These are phyloP conservation scores for Zygosaccharomyces siamensis DNA, from an alignment of 805 yeast species.

Conservation along the genomic window DNA sequence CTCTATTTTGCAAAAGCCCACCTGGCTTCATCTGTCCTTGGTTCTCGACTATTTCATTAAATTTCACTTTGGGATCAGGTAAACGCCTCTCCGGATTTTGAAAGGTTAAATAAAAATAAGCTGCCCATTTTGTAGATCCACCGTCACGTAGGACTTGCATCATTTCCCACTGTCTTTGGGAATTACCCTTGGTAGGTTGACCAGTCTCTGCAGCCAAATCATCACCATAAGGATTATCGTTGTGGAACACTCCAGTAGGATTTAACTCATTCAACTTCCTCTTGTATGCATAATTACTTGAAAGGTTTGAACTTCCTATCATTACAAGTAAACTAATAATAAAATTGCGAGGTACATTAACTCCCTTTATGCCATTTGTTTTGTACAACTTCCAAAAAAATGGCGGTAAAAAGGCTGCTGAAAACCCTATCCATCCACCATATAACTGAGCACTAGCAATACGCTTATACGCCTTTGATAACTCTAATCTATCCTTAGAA, in stretches of 20 bases:
- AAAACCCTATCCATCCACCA: constrained; percentile 41
- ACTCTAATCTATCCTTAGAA: constrained; percentile 39
- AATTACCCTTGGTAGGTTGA: constrained; percentile 12
- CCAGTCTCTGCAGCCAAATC: constrained; percentile 4
- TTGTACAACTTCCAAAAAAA: constrained; percentile 35
- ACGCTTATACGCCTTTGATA: constrained; percentile 38
- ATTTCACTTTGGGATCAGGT: constrained; percentile 49
- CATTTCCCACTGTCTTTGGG: constrained; percentile 33
- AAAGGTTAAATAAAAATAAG: constrained; percentile 49
- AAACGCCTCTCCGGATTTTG: constrained; percentile 48
- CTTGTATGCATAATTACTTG: constrained; percentile 33
- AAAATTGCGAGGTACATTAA: constrained; percentile 40
- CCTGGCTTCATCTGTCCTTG: constrained; percentile 8
- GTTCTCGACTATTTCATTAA: constrained; percentile 29
- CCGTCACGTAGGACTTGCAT: constrained; percentile 32
- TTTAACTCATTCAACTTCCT: constrained; percentile 28
- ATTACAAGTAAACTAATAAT: constrained; percentile 41
- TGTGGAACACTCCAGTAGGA: constrained; percentile 25
- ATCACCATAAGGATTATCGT: constrained; percentile 14
- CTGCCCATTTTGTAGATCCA: constrained; percentile 42
- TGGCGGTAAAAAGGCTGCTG: constrained; percentile 42
- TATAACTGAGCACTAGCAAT: constrained; percentile 35
- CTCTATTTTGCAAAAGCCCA: constrained; percentile 35
- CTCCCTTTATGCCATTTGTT: constrained; percentile 35
- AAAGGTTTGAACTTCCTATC: constrained; percentile 33